Evolutionary conservation across 2,329 filamentous ascomycete species (phyloP), one percentile per base, ranked within the genome.

Genomic region (Curvularia hawaiiensis): DNA sequence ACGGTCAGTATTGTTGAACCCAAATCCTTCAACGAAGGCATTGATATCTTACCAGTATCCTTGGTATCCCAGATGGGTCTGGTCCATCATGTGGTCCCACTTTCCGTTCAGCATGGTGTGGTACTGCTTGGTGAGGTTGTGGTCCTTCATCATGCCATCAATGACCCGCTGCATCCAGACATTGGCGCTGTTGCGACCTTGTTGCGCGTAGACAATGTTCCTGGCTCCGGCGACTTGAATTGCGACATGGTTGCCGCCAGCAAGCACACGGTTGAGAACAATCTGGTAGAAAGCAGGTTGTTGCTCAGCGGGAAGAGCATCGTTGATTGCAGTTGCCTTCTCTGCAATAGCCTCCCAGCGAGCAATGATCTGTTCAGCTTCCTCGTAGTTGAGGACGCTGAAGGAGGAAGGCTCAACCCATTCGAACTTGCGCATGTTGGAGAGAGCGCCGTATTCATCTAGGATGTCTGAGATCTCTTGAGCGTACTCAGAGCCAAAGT

Each of bases 201-300:
- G 74, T 67, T 73, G 59, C 8, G 63, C 63, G 26, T 77, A 77
- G 31, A 73, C 69, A 41, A 72, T 69, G 50, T 77, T 77, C 56
- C 68, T 71, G 0, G 75, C 74, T 14, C 72, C 68, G n/a, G 70
- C 64, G 14, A 77, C 65, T 53, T 77, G 75, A 8, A 77, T 83
- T 58, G 84, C 79, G 61, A 86, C 78, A 39, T 85, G 81, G 45
- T 83, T 84, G 28, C 82, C 79, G 20, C 84, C 86, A 3, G 84
- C 85, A 18, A 84, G 78, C 14, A 84, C 80, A 0, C 86, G 85
- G 59, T 89, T 85, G 9, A 87, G 78, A 6, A 89, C 79, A 63
- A 84, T 82, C 69, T 89, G 80, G 70, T 87, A 89, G 69, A 85
- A 90, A 1, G 88, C 81, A 0, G 86, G 78, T 65, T 84, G 80